Conservation (phyloP, 148 eudicot genomes). For the Vaccinium corymbosum region DNA sequence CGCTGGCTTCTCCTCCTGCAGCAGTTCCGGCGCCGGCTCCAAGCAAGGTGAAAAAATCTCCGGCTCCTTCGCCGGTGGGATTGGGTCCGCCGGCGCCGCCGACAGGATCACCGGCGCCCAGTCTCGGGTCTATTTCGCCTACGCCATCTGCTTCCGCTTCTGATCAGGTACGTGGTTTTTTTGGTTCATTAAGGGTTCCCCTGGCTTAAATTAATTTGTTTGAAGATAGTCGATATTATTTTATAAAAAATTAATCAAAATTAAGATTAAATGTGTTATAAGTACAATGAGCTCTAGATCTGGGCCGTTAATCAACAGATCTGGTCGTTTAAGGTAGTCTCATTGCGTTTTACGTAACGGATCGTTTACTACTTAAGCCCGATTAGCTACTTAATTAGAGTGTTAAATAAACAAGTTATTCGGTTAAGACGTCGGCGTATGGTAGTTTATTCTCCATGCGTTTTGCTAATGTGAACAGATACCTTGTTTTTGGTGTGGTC, state of each 20-base stretch:
- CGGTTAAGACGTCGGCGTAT: background rate
- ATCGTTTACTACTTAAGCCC: background rate
- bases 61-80: constrained; percentile 13
- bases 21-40: constrained; percentile 20
- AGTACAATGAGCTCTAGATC: background rate
- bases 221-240: too few species aligned
- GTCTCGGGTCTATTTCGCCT: constrained; percentile 20
- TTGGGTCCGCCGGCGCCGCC: constrained; percentile 34
- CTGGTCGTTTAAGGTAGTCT: background rate
- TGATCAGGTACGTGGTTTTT: constrained; percentile 34
- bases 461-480: background rate
- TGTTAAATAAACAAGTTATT: background rate
- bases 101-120: constrained; percentile 24
- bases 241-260: too few species aligned
- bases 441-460: background rate
- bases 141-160: constrained; percentile 39
- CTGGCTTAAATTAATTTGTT: too few species aligned
- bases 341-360: background rate
- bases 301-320: background rate
- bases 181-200: background rate
- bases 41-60: background rate
- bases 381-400: background rate
- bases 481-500: background rate
- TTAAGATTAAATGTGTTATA: too few species aligned
- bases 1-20: constrained; percentile 25